Percentiles rank a stretch among this genome's conserved stretches.
These are phyloP conservation scores for Persicaria tinctoria DNA, from an alignment of 148 eudicot genomes.

Conservation along the genomic window DNA sequence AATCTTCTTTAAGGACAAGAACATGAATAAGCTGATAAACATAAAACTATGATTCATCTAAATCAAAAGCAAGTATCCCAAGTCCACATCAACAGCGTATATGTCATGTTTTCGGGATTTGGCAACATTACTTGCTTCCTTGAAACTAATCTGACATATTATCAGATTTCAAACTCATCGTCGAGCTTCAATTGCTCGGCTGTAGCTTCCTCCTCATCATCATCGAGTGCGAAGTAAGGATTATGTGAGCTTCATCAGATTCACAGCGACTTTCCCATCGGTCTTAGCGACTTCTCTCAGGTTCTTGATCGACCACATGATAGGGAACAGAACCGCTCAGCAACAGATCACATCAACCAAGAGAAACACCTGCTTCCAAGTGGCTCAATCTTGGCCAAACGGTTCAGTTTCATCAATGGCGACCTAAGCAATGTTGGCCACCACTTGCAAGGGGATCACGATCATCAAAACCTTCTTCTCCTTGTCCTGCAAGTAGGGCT, in stretches of 20 bases:
- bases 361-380: conserved; percentile 76
- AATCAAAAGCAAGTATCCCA: not conserved
- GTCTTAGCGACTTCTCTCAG: conserved; percentile 57
- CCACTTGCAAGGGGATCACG: conserved; percentile 65
- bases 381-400: conserved; percentile 42
- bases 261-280: conserved; percentile 77
- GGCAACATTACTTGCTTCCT: conserved; percentile 4
- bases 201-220: conserved; percentile 83
- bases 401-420: conserved; percentile 65
- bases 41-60: conserved; percentile 7
- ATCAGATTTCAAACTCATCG: conserved; percentile 70
- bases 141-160: not conserved
- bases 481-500: conserved; percentile 62
- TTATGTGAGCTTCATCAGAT: conserved; percentile 67
- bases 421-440: conserved; percentile 71
- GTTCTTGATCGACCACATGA: conserved; percentile 80
- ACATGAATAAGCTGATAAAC: conserved; percentile 2
- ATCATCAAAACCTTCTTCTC: conserved; percentile 74
- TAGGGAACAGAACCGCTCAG: conserved; percentile 68
- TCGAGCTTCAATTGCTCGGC: conserved; percentile 59
- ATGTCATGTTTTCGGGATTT: not conserved
- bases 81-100: not conserved
- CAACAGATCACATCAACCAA: conserved; percentile 71
- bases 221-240: conserved; percentile 69
- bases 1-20: not conserved